A percentile compares a stretch with the other conserved stretches of the same genome.
Evolutionary conservation across 345 rosid genomes (phyloP).

Genomic region (Bruguiera gymnorhiza): DNA sequence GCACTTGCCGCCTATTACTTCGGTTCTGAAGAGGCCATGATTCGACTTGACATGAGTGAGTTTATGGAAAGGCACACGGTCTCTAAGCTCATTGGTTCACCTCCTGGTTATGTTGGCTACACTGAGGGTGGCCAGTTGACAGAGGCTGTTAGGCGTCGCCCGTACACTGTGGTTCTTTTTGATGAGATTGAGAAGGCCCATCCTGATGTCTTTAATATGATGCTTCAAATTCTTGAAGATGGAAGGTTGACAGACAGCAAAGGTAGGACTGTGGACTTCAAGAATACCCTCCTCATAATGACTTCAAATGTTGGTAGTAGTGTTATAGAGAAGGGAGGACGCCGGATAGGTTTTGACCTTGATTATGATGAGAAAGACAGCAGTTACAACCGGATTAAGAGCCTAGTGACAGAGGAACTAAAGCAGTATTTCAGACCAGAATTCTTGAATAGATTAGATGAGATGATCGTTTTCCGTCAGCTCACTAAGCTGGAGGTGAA

Average conservation of each 20-base stretch:
- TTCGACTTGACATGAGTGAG: slow-evolving; percentile 98
- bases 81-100: slow-evolving; percentile 96
- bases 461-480: slow-evolving; percentile 95
- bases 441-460: slow-evolving; percentile 92
- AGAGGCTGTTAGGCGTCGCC: slow-evolving; percentile 95
- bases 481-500: slow-evolving; percentile 87
- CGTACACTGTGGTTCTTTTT: slow-evolving; percentile 85
- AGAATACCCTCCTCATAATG: slow-evolving; percentile 96
- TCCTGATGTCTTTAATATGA: slow-evolving; percentile 98
- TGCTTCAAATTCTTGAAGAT: slow-evolving; percentile 99
- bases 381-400: slow-evolving; percentile 88
- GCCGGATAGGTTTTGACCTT: slow-evolving; percentile 84
- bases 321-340: slow-evolving; percentile 93
- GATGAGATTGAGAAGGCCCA: slow-evolving; percentile 99
- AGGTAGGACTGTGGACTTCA: slow-evolving; percentile 97
- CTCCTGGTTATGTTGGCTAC: slow-evolving; percentile 98
- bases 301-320: slow-evolving; percentile 98
- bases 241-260: slow-evolving; percentile 98
- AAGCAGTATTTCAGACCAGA: slow-evolving; percentile 93
- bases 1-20: slow-evolving; percentile 96
- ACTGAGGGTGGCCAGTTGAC: slow-evolving; percentile 98
- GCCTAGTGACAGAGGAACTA: slow-evolving; percentile 87
- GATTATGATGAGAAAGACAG: slow-evolving; percentile 91
- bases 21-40: slow-evolving; percentile 98
- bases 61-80: slow-evolving; percentile 99